Evolutionary conservation across 75 land plant genomes (phyloP).

Genomic region (Pinus albicaulis): DNA sequence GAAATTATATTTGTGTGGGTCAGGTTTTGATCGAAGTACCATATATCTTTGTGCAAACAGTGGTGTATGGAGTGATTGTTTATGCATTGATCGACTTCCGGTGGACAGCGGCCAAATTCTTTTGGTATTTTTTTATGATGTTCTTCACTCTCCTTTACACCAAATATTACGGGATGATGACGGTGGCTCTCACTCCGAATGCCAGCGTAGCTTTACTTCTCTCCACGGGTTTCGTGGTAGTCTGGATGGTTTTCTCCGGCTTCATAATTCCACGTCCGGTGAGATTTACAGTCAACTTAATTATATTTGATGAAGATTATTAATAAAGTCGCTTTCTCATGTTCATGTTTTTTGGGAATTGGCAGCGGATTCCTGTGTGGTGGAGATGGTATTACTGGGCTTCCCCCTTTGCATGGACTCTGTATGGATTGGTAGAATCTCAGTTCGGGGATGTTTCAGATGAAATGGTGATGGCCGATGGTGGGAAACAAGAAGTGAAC

Average conservation of each 20-base stretch:
- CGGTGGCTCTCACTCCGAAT: conserved; percentile 19
- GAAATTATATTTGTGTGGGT: background rate
- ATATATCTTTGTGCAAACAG: conserved; percentile 11
- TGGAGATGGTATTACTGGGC: too few species aligned
- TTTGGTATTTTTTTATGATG: conserved; percentile 12
- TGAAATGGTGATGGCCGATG: too few species aligned
- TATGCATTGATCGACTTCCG: conserved; percentile 14
- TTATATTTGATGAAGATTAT: too few species aligned
- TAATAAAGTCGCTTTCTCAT: too few species aligned
- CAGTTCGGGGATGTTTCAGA: conserved; percentile 22
- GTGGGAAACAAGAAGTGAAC: too few species aligned
- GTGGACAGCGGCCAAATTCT: conserved; percentile 15
- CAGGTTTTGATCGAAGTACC: conserved; percentile 20
- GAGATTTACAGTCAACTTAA: background rate
- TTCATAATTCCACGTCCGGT: conserved; percentile 18
- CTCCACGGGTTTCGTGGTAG: background rate
- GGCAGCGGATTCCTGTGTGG: conserved; percentile 4
- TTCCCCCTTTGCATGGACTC: too few species aligned
- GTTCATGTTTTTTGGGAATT: background rate
- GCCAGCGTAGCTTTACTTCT: conserved; percentile 9
- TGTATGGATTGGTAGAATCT: conserved; percentile 14
- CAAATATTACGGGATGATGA: conserved; percentile 22
- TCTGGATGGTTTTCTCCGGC: conserved; percentile 23
- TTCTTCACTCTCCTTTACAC: conserved; percentile 10
- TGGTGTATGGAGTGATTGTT: conserved; percentile 2